Percentiles rank a stretch among this genome's conserved stretches.
Conservation (phyloP, 768 basidiomycete species). For the Panaeolus papilionaceus region DNA sequence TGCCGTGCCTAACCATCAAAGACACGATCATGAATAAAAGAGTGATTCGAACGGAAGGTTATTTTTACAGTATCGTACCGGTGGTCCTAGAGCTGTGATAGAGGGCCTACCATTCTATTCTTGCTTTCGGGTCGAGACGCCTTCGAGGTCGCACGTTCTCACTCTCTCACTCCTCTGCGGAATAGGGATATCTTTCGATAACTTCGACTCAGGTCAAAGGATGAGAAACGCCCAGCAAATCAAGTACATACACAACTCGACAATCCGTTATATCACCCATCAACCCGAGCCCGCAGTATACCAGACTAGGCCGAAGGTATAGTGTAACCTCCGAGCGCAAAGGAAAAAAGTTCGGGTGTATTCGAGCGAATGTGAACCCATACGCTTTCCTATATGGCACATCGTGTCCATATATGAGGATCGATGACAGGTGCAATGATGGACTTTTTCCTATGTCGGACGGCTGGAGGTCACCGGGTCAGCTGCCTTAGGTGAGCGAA, state of each 20-base stretch:
- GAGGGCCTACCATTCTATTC: background rate
- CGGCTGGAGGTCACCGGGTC: background rate
- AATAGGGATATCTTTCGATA: background rate
- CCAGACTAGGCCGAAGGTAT: background rate
- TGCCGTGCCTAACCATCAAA: background rate
- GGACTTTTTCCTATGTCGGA: background rate
- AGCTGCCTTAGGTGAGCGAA: background rate
- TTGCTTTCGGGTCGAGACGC: background rate
- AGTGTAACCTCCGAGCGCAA: background rate
- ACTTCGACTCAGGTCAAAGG: too few species aligned
- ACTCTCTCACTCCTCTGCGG: background rate
- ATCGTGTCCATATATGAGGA: slow-evolving; percentile 1
- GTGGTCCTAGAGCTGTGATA: background rate
- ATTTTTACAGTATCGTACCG: background rate
- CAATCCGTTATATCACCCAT: background rate
- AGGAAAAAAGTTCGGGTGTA: background rate
- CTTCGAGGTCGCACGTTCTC: background rate
- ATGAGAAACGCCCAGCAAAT: too few species aligned
- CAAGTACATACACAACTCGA: background rate
- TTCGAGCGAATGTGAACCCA: background rate
- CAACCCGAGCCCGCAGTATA: background rate
- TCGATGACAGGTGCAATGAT: slow-evolving; percentile 4
- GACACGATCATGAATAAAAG: background rate
- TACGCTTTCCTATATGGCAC: background rate
- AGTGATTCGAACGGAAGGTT: background rate